phyloP scores from a whole-genome alignment of 2,329 filamentous ascomycete species.

The Fusarium tjaetaba region DNA sequence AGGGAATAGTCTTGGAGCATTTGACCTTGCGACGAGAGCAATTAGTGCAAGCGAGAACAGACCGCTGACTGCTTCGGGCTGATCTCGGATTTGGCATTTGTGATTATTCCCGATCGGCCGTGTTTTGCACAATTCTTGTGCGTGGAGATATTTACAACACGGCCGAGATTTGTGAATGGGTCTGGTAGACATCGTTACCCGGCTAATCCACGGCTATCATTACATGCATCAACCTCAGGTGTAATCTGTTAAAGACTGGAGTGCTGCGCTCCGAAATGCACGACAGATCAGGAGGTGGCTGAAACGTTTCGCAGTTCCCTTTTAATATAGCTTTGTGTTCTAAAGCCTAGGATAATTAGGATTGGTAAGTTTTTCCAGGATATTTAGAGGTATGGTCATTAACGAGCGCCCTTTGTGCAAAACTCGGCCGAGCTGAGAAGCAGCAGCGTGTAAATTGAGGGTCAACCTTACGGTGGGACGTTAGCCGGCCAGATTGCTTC shows the following conservation, averaged over 20 bases:
- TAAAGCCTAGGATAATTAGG: too few relatives aligned
- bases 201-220: neutral
- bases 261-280: rapidly evolving
- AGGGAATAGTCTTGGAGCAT: neutral
- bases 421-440: neutral
- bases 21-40: neutral
- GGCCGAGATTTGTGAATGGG: neutral
- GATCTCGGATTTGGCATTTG: neutral
- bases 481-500: neutral
- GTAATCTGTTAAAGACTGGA: rapidly evolving
- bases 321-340: too few relatives aligned
- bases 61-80: neutral
- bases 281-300: rapidly evolving
- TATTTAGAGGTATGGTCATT: too few relatives aligned
- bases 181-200: rapidly evolving
- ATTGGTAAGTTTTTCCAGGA: too few relatives aligned
- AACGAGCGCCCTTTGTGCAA: rapidly evolving
- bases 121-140: neutral
- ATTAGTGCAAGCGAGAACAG: neutral
- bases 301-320: rapidly evolving
- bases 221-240: rapidly evolving
- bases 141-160: neutral
- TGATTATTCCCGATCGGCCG: neutral
- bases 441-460: too few relatives aligned
- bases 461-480: too few relatives aligned